A percentile compares a stretch with the other conserved stretches of the same genome.
Evolutionary conservation across 2,329 filamentous ascomycete genomes (phyloP).

Genomic region (Furcasterigmium sp.): DNA sequence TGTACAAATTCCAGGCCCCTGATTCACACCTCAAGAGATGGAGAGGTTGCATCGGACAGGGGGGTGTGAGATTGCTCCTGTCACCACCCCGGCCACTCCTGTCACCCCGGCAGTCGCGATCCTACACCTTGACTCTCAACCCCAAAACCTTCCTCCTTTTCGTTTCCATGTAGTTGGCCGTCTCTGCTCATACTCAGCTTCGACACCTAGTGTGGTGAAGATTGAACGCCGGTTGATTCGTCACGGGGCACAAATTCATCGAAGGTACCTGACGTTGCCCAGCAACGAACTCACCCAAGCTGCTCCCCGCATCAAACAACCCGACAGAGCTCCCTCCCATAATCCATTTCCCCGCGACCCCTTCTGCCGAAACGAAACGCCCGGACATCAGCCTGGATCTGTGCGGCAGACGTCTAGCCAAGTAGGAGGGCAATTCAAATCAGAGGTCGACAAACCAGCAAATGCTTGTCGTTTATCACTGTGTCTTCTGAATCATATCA

Average conservation of each 20-base stretch:
- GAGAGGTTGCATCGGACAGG: neutral
- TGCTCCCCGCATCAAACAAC: neutral
- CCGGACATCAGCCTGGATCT: neutral
- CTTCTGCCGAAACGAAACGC: neutral
- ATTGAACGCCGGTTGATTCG: too few relatives aligned
- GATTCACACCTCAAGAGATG: neutral
- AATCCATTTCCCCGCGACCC: neutral
- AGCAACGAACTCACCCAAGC: neutral
- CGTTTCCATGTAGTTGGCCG: too few relatives aligned
- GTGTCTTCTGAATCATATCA: neutral
- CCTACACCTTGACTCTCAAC: too few relatives aligned
- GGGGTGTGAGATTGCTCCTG: neutral
- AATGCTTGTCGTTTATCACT: neutral
- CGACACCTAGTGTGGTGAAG: too few relatives aligned
- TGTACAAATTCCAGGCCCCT: neutral
- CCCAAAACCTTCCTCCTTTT: too few relatives aligned
- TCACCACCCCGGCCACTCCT: too few relatives aligned
- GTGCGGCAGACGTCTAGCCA: neutral
- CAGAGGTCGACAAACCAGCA: too few relatives aligned
- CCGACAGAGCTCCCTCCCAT: too few relatives aligned
- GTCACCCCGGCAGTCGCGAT: too few relatives aligned
- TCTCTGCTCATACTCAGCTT: too few relatives aligned
- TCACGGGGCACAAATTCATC: too few relatives aligned
- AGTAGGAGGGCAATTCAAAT: neutral
- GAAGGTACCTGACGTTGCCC: neutral